Evolutionary conservation across 257 asterid species (phyloP).

Genomic region (Nyctanthes arbortristis): DNA sequence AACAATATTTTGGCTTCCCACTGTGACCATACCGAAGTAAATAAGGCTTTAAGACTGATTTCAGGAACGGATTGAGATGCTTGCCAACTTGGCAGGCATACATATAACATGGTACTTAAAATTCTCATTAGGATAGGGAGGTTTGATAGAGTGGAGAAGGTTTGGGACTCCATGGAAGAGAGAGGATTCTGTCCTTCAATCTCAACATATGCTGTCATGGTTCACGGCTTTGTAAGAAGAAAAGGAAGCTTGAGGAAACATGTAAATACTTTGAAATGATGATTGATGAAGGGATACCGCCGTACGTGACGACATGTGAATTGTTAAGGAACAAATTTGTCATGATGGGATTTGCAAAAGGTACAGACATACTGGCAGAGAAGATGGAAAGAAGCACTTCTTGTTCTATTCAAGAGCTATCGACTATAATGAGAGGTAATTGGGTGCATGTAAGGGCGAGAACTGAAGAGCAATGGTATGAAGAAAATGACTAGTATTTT

Average conservation of each 20-base stretch:
- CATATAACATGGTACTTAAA: constrained; percentile 82
- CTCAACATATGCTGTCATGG: constrained; percentile 81
- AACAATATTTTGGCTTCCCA: constrained; percentile 64
- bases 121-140: constrained; percentile 84
- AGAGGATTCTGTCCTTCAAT: constrained; percentile 72
- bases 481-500: constrained; percentile 46
- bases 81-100: constrained; percentile 56
- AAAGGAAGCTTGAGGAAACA: constrained; percentile 72
- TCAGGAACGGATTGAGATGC: constrained; percentile 57
- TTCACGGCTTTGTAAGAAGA: constrained; percentile 88
- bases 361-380: constrained; percentile 64
- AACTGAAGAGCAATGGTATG: constrained; percentile 48
- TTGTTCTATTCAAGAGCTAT: constrained; percentile 51
- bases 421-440: constrained; percentile 62
- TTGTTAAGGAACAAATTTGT: constrained; percentile 71
- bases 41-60: constrained; percentile 56
- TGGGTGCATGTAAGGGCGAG: constrained; percentile 27
- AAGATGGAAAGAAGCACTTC: constrained; percentile 87
- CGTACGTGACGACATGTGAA: constrained; percentile 56
- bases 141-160: constrained; percentile 66
- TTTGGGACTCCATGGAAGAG: constrained; percentile 75
- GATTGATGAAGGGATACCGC: constrained; percentile 95
- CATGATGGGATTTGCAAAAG: constrained; percentile 67
- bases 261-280: constrained; percentile 71
- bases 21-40: constrained; percentile 79